Evolutionary conservation across 495 filamentous ascomycete genomes (phyloP).

Genomic region (Penicillium crystallinum): DNA sequence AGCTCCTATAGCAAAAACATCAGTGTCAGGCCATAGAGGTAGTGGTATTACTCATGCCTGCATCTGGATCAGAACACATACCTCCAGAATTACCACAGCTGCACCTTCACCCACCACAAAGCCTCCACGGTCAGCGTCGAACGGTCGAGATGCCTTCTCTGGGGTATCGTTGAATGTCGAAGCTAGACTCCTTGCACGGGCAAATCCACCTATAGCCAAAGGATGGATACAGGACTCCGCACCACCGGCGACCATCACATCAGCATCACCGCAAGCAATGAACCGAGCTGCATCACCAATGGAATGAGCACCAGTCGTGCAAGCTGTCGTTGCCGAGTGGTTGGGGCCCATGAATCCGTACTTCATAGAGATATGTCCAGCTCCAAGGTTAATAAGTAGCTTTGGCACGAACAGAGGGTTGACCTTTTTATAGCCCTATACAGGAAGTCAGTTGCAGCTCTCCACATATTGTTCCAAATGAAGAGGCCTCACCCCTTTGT

Average conservation of each 20-base stretch:
- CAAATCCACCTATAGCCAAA: constrained; percentile 85
- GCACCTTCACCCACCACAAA: constrained; percentile 95
- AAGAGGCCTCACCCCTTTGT: constrained; percentile 56
- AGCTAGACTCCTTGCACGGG: constrained; percentile 76
- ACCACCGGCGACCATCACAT: constrained; percentile 92
- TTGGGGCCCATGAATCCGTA: constrained; percentile 90
- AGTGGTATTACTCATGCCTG: background rate
- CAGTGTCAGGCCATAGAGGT: background rate
- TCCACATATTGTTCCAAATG: background rate
- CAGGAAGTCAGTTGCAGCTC: background rate
- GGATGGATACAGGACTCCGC: constrained; percentile 96
- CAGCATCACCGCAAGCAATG: constrained; percentile 82
- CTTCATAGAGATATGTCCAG: constrained; percentile 90
- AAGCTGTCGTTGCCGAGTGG: constrained; percentile 87
- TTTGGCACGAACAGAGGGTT: constrained; percentile 89
- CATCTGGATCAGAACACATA: constrained; percentile 11
- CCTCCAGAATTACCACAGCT: constrained; percentile 79
- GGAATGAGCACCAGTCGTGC: constrained; percentile 90
- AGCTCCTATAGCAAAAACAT: constrained; percentile 54
- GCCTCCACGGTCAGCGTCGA: constrained; percentile 73
- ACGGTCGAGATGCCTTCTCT: constrained; percentile 70
- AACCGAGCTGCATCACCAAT: constrained; percentile 89
- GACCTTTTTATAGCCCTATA: constrained; percentile 82
- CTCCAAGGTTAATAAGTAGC: constrained; percentile 88
- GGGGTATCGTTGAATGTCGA: constrained; percentile 77